A percentile compares a stretch with the other conserved stretches of the same genome.
These are phyloP conservation scores for Thozetella sp. DNA, from an alignment of 495 filamentous ascomycete genomes.

Conservation along the genomic window DNA sequence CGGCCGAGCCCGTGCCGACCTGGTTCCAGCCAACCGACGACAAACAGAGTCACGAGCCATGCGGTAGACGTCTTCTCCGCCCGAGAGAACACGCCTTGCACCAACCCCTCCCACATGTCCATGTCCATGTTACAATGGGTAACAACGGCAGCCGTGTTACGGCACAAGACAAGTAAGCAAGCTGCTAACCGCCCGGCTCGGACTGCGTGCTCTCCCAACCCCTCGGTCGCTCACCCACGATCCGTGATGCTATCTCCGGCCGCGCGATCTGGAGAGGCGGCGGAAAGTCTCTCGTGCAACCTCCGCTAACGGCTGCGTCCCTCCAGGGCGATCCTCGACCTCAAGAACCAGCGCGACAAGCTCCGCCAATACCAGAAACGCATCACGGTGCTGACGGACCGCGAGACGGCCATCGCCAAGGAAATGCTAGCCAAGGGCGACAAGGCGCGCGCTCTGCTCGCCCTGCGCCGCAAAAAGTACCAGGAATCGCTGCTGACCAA, in stretches of 20 bases:
- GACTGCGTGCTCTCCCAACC: neutral
- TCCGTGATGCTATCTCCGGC: too few species aligned
- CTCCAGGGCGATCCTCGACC: conserved; percentile 82
- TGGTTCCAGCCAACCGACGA: neutral
- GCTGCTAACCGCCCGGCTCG: neutral
- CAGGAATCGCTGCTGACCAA: conserved; percentile 88
- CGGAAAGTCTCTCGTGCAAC: too few species aligned
- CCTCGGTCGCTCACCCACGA: neutral
- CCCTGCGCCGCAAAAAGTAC: conserved; percentile 94
- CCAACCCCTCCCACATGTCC: neutral
- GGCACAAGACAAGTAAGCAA: conserved; percentile 43
- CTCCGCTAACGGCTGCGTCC: neutral
- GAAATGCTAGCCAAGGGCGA: conserved; percentile 76
- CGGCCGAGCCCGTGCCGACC: neutral
- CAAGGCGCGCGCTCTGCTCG: conserved; percentile 80
- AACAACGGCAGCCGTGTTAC: conserved; percentile 45
- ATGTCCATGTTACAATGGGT: conserved; percentile 38
- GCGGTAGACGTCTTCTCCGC: neutral
- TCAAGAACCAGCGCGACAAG: conserved; percentile 96
- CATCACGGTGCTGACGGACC: conserved; percentile 79
- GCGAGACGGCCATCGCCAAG: conserved; percentile 81
- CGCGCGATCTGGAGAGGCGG: too few species aligned
- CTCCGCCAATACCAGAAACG: conserved; percentile 92
- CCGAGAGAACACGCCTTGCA: neutral
- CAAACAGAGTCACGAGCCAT: neutral